A percentile compares a stretch with the other conserved stretches of the same genome.
phyloP scores from a whole-genome alignment of 345 rosid species.

The Bruguiera sexangula region DNA sequence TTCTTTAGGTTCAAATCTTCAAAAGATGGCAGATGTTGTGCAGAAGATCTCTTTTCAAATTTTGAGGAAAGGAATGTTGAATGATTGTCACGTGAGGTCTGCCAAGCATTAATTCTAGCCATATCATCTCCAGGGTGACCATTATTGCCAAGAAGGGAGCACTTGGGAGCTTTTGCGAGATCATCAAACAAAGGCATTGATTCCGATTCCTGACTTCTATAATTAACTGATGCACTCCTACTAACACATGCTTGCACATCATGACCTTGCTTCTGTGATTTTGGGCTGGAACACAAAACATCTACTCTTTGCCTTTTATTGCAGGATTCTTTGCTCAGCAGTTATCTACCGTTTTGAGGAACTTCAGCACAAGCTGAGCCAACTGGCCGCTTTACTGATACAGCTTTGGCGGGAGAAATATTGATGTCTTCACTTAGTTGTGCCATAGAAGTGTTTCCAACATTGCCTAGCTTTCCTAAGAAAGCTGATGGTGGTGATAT shows the following conservation, averaged over 20 bases:
- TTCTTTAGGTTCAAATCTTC: too few species aligned
- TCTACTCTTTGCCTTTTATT: conserved; percentile 34
- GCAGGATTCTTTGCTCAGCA: conserved; percentile 23
- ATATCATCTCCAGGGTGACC: too few species aligned
- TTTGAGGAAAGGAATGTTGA: too few species aligned
- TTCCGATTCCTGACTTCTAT: conserved; percentile 25
- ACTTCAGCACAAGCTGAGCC: conserved; percentile 25
- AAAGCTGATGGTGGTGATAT: conserved; percentile 37
- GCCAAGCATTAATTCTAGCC: too few species aligned
- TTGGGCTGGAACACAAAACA: conserved; percentile 27
- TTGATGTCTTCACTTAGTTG: conserved; percentile 17
- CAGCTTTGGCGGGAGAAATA: conserved; percentile 27
- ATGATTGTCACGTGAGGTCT: too few species aligned
- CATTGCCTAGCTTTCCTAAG: conserved; percentile 28
- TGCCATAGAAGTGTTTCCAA: conserved; percentile 25
- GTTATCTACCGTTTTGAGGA: conserved; percentile 28
- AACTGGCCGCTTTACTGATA: conserved; percentile 19
- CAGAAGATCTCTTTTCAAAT: too few species aligned
- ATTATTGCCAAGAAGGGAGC: conserved; percentile 15
- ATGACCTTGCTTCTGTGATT: conserved; percentile 30
- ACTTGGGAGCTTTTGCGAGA: conserved; percentile 18
- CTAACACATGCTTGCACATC: conserved; percentile 25
- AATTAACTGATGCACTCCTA: conserved; percentile 27
- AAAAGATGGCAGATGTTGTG: too few species aligned
- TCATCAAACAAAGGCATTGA: conserved; percentile 13